Evolutionary conservation across 1,139 yeast genomes (phyloP).

Genomic region (Lodderomyces elongisporus): DNA sequence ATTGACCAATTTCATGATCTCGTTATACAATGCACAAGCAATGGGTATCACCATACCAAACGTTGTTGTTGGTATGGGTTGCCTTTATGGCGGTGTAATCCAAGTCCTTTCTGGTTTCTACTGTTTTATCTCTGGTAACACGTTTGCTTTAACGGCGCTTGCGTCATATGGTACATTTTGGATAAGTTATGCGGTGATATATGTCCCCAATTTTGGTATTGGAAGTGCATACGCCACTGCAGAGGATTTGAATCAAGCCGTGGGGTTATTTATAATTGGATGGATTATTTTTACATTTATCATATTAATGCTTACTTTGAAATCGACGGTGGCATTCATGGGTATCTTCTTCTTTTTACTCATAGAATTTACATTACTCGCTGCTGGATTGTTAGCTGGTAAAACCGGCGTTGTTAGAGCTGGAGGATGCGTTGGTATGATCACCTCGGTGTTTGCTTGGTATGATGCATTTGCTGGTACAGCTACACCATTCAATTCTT

Average conservation of each 20-base stretch:
- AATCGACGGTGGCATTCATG: slow-evolving; percentile 39
- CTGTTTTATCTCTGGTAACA: slow-evolving; percentile 40
- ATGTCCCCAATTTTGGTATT: slow-evolving; percentile 45
- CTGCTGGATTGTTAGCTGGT: slow-evolving; percentile 35
- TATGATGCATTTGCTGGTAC: slow-evolving; percentile 36
- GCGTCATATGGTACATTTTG: slow-evolving; percentile 43
- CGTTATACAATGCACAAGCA: slow-evolving; percentile 39
- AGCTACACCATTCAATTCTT: slow-evolving; percentile 28
- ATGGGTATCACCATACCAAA: slow-evolving; percentile 34
- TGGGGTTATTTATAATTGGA: slow-evolving; percentile 39
- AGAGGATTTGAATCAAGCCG: slow-evolving; percentile 26
- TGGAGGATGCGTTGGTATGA: slow-evolving; percentile 42
- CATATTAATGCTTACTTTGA: slow-evolving; percentile 35
- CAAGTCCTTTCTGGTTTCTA: slow-evolving; percentile 49
- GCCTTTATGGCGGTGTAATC: slow-evolving; percentile 44
- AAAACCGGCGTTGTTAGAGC: slow-evolving; percentile 29
- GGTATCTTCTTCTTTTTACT: slow-evolving; percentile 30
- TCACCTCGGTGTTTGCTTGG: slow-evolving; percentile 39
- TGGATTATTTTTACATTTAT: slow-evolving; percentile 44
- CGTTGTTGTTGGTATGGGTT: slow-evolving; percentile 39
- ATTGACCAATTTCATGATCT: slow-evolving; percentile 43
- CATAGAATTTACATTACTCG: slow-evolving; percentile 37
- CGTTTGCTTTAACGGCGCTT: slow-evolving; percentile 41
- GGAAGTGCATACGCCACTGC: slow-evolving; percentile 46
- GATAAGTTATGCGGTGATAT: slow-evolving; percentile 37